phyloP scores from a whole-genome alignment of 495 filamentous ascomycete genomes.

The Daldinia childiae region DNA sequence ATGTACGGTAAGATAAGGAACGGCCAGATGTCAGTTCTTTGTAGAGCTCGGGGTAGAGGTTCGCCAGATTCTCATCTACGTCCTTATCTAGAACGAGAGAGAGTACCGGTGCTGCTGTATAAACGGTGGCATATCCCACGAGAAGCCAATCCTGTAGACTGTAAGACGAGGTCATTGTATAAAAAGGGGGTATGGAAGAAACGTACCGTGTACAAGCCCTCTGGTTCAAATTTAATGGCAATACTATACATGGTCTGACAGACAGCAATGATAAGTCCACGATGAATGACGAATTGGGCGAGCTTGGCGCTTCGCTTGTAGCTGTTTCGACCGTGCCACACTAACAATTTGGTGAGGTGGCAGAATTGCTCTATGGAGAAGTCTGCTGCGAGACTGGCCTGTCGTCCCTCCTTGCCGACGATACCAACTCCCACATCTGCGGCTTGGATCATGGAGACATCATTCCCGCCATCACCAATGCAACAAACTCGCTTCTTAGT shows the following conservation, averaged over 20 bases:
- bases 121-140: constrained; percentile 95
- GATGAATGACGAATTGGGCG: constrained; percentile 97
- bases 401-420: constrained; percentile 95
- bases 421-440: constrained; percentile 98
- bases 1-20: constrained; percentile 88
- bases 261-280: constrained; percentile 91
- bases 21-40: constrained; percentile 89
- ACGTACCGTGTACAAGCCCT: constrained; percentile 82
- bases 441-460: constrained; percentile 99
- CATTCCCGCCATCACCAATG: constrained; percentile 97
- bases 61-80: constrained; percentile 90
- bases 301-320: constrained; percentile 97
- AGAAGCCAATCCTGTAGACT: constrained; percentile 82
- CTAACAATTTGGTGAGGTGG: constrained; percentile 94
- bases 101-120: constrained; percentile 94
- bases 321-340: constrained; percentile 97
- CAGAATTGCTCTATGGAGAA: constrained; percentile 96
- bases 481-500: constrained; percentile 95
- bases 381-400: constrained; percentile 93
- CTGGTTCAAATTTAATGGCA: constrained; percentile 87
- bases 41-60: constrained; percentile 97
- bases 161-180: constrained; percentile 33
- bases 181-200: background rate
- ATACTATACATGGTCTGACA: constrained; percentile 98
- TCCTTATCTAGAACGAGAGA: constrained; percentile 96